phyloP scores from a whole-genome alignment of 805 yeast species.

The Wickerhamiella musiphila region DNA sequence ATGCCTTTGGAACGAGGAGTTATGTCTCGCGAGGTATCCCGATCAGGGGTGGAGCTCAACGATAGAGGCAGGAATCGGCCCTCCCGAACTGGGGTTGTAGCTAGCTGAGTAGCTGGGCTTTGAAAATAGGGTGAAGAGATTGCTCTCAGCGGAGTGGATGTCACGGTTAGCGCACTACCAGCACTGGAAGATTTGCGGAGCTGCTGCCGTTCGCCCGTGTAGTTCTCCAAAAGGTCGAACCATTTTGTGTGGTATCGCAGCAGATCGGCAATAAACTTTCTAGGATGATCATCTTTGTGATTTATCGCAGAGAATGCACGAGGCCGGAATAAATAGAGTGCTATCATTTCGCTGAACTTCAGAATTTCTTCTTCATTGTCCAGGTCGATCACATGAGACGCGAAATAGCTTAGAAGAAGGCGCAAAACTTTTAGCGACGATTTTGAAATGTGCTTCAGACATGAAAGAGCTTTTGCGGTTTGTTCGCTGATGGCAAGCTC shows the following conservation, averaged over 20 bases:
- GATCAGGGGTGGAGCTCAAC: constrained; percentile 3
- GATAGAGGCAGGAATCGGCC: constrained; percentile 6
- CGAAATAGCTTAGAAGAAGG: constrained; percentile 10
- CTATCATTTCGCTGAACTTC: constrained; percentile 11
- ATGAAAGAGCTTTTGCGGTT: constrained; percentile 7
- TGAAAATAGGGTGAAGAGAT: no score
- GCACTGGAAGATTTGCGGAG: no score
- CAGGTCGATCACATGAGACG: not conserved
- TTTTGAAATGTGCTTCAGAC: constrained; percentile 14
- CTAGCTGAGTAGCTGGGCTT: no score
- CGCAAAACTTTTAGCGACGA: constrained; percentile 11
- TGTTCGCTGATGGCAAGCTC: no score
- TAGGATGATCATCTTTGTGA: constrained; percentile 19
- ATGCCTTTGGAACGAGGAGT: constrained; percentile 1
- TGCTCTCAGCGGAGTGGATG: no score
- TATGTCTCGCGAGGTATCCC: constrained; percentile 9
- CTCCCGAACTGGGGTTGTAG: no score
- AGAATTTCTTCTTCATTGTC: constrained; percentile 5
- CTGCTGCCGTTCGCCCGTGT: no score
- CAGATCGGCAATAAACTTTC: constrained; percentile 14
- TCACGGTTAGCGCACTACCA: no score
- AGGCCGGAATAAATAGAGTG: constrained; percentile 18
- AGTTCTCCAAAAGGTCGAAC: no score
- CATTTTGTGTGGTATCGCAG: constrained; percentile 12
- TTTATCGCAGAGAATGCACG: constrained; percentile 17